Base-by-base conservation (phyloP, 345 rosid species). In the Hypericum androsaemum region DNA sequence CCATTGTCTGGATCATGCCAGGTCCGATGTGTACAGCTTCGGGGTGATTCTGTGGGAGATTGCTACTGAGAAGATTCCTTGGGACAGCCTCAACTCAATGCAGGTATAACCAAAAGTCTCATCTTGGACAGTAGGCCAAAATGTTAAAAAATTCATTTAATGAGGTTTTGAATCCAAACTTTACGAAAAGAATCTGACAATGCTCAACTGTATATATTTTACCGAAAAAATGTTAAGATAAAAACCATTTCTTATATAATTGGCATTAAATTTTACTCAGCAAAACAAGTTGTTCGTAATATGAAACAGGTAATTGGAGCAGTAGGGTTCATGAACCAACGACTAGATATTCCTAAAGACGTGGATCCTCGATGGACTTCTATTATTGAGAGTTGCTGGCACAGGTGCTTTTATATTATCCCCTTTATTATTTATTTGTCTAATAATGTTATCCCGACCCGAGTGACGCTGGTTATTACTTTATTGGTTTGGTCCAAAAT, bases 21-120 rank as follows among this genome's bases (percentile, higher is more conserved):
- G 98, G 82, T 92, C 98, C 47, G 98, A 92, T 14, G 65, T 88
- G n/a, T 92, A 88, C 75, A 88, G 98, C 74, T 92, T 68, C 57
- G 98, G 98, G 36, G 88, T 92, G 56, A 75, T 92, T 58, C 62
- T 92, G 47, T 90, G 98, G 98, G 98, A 90, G 76, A 81, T 90
- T 43, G 83, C 92, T 37, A 84, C 96, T 7, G 95, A 87, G 75
- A 90, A 87, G 77, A 87, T 90, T 59, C 98, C 96, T 41, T 90
- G 98, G 98, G 98, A 81, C 52, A 87, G 75, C 76, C 89, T 79
- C 59, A 90, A 87, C 75, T 70, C 98, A 12, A 85, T 84, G 89
- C 98, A 92, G 96, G 98, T 87, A 22, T 22, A 22, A 22, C 32
- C 32, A 22, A 22, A n/a, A 22, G 32, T 22, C 32, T 22, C 32